Conservation (phyloP, 2,329 filamentous ascomycete species). For the Rhexocercosporidium sp. region DNA sequence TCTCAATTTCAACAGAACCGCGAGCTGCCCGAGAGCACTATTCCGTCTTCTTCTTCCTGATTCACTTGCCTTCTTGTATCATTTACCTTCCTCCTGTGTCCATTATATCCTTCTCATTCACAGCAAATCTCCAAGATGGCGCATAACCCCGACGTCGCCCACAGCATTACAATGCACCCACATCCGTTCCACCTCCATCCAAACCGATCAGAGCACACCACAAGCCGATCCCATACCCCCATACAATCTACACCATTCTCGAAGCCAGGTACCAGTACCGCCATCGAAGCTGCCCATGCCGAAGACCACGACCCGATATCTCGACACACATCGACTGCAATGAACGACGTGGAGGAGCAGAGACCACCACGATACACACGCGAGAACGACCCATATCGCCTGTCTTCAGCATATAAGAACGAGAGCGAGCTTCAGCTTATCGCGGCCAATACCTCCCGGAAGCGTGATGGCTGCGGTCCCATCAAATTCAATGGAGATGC, state of each 20-base stretch:
- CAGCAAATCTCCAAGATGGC: conserved; percentile 27
- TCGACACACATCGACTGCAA: conserved; percentile 31
- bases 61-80: not conserved
- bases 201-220: conserved; percentile 32
- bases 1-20: not conserved
- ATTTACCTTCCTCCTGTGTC: not conserved
- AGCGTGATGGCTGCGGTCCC: conserved; percentile 60
- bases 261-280: conserved; percentile 48
- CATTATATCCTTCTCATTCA: conserved; percentile 1
- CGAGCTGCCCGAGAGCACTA: not conserved
- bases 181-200: conserved; percentile 40
- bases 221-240: conserved; percentile 36
- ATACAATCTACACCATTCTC: conserved; percentile 31
- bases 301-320: conserved; percentile 40
- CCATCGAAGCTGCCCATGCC: conserved; percentile 43
- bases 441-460: conserved; percentile 79
- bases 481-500: conserved; percentile 44
- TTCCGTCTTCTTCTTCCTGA: not conserved
- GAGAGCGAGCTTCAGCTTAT: conserved; percentile 77
- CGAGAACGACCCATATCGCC: conserved; percentile 80
- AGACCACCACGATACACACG: conserved; percentile 37
- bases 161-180: conserved; percentile 42
- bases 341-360: conserved; percentile 50
- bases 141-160: conserved; percentile 33
- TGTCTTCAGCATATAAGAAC: conserved; percentile 79